phyloP scores from a whole-genome alignment of 1,139 yeast genomes.

The Lodderomyces parapsilosis region DNA sequence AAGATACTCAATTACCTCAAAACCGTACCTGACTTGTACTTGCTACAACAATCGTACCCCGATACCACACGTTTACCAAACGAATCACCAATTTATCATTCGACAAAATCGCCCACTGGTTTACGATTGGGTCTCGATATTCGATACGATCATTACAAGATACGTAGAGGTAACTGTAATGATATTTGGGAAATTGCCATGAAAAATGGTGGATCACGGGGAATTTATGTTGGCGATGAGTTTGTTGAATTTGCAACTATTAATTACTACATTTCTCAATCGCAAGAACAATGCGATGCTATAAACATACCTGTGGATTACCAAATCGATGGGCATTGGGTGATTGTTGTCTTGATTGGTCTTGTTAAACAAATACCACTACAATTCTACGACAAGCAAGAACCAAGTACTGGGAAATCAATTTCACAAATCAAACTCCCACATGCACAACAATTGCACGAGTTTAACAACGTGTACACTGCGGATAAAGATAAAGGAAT shows the following conservation, averaged over 20 bases:
- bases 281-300: slow-evolving; percentile 3
- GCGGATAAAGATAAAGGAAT: slow-evolving; percentile 40
- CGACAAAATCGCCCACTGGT: slow-evolving; percentile 51
- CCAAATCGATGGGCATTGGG: slow-evolving; percentile 12
- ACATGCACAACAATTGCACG: slow-evolving; percentile 9
- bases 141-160: slow-evolving; percentile 56
- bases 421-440: not conserved
- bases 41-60: slow-evolving; percentile 56
- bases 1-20: slow-evolving; percentile 18
- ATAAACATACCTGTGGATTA: slow-evolving; percentile 9
- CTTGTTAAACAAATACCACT: slow-evolving; percentile 15
- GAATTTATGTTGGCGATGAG: slow-evolving; percentile 20
- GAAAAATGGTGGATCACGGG: slow-evolving; percentile 5
- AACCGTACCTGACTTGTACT: slow-evolving; percentile 58
- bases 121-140: slow-evolving; percentile 66
- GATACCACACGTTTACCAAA: slow-evolving; percentile 53
- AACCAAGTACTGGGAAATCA: not conserved
- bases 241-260: slow-evolving; percentile 20
- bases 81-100: slow-evolving; percentile 67
- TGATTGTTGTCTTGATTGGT: slow-evolving; percentile 13
- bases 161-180: slow-evolving; percentile 66
- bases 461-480: slow-evolving; percentile 28
- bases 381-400: slow-evolving; percentile 13
- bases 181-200: slow-evolving; percentile 53
- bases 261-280: slow-evolving; percentile 18